Evolutionary conservation across 257 asterid genomes (phyloP).

Genomic region (Phtheirospermum japonicum): DNA sequence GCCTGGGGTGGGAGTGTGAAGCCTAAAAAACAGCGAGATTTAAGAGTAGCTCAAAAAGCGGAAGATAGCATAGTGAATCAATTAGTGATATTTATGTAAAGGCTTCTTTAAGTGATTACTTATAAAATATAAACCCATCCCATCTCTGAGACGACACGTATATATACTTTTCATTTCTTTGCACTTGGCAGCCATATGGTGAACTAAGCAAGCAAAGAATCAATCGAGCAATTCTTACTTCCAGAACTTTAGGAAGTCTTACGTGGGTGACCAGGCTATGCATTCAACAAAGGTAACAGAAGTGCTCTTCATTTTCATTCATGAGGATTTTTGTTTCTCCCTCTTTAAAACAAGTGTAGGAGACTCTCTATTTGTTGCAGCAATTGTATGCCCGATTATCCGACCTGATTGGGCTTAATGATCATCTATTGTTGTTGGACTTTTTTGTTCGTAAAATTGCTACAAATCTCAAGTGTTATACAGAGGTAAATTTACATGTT

Average conservation of each 20-base stretch:
- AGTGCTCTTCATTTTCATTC: slow-evolving; percentile 14
- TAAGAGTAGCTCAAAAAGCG: neutral
- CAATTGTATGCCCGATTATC: slow-evolving; percentile 90
- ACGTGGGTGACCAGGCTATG: slow-evolving; percentile 98
- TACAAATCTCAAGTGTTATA: slow-evolving; percentile 83
- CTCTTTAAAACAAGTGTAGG: slow-evolving; percentile 20
- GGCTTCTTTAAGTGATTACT: slow-evolving; percentile 12
- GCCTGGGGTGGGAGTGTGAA: too few species aligned
- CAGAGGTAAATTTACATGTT: slow-evolving; percentile 53
- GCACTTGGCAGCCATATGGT: slow-evolving; percentile 70
- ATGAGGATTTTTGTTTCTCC: slow-evolving; percentile 23
- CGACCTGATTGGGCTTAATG: slow-evolving; percentile 94
- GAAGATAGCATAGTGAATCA: neutral
- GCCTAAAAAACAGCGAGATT: neutral
- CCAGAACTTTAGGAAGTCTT: slow-evolving; percentile 85
- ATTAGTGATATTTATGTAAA: neutral
- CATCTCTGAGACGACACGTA: slow-evolving; percentile 16
- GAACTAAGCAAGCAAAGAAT: slow-evolving; percentile 91
- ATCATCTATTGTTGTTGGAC: slow-evolving; percentile 84
- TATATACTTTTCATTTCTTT: too few species aligned
- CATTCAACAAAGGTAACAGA: slow-evolving; percentile 86
- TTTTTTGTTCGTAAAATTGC: slow-evolving; percentile 85
- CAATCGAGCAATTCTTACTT: slow-evolving; percentile 93
- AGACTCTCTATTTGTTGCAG: slow-evolving; percentile 57
- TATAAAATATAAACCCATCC: slow-evolving; percentile 12